These are phyloP conservation scores for Xylaria sp. DNA, from an alignment of 2,329 filamentous ascomycete genomes.

Conservation along the genomic window DNA sequence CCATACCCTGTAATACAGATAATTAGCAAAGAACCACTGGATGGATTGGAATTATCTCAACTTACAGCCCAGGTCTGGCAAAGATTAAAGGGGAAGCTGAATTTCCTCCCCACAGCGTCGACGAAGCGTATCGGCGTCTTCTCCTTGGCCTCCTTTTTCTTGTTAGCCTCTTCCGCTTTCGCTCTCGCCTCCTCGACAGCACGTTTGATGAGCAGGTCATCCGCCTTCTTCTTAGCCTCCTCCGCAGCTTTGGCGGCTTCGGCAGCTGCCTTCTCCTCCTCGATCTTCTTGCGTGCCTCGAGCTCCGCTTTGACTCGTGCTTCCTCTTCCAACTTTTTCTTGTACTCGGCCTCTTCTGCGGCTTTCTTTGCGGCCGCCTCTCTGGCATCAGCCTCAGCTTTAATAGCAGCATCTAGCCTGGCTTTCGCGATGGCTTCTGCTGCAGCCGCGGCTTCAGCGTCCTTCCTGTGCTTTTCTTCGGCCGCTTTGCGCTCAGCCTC, in stretches of 20 bases:
- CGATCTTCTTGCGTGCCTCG: slow-evolving; percentile 37
- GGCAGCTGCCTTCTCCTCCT: slow-evolving; percentile 35
- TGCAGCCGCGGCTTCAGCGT: slow-evolving; percentile 40
- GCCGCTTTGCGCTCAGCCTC: slow-evolving; percentile 36
- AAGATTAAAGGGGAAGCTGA: slow-evolving; percentile 82
- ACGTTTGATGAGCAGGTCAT: slow-evolving; percentile 50
- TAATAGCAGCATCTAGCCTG: slow-evolving; percentile 40
- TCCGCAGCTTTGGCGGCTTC: slow-evolving; percentile 42
- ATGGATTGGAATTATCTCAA: slow-evolving; percentile 20
- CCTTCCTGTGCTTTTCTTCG: slow-evolving; percentile 40
- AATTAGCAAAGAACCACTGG: neutral
- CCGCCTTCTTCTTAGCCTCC: slow-evolving; percentile 49
- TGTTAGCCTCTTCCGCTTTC: slow-evolving; percentile 40
- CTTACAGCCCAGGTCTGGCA: slow-evolving; percentile 79
- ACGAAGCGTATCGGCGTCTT: slow-evolving; percentile 82
- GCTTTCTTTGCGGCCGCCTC: slow-evolving; percentile 26
- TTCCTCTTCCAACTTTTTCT: slow-evolving; percentile 28
- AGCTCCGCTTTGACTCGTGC: slow-evolving; percentile 38
- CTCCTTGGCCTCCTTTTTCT: slow-evolving; percentile 48
- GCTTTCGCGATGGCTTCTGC: slow-evolving; percentile 45
- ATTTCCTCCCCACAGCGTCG: slow-evolving; percentile 85
- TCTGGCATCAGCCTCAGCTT: slow-evolving; percentile 22
- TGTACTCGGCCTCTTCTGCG: slow-evolving; percentile 27
- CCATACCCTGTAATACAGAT: slow-evolving; percentile 62
- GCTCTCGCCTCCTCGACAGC: slow-evolving; percentile 43